phyloP scores from a whole-genome alignment of 805 yeast genomes.

The Ogataea glucozyma region DNA sequence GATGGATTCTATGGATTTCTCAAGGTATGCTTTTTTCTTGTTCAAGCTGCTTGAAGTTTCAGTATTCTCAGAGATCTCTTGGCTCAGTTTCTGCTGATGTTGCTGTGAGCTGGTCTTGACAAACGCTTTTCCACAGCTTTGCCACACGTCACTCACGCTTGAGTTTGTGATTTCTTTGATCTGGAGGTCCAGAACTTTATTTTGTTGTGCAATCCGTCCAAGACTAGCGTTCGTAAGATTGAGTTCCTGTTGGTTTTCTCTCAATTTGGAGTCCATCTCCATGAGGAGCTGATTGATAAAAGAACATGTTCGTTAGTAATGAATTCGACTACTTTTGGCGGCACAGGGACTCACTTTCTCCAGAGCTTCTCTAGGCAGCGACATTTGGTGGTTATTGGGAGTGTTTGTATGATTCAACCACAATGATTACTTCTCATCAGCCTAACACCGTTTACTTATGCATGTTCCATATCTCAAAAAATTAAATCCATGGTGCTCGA shows the following conservation, averaged over 20 bases:
- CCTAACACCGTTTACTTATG: no score
- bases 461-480: no score
- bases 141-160: constrained; percentile 64
- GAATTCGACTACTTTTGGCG: no score
- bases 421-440: not conserved
- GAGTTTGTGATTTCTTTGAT: constrained; percentile 50
- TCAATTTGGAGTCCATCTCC: constrained; percentile 69
- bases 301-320: constrained; percentile 1
- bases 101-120: constrained; percentile 44
- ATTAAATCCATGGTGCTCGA: no score
- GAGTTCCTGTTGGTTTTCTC: constrained; percentile 59
- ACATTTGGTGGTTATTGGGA: constrained; percentile 31
- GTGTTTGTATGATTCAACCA: no score
- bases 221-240: constrained; percentile 54
- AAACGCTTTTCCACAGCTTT: constrained; percentile 81
- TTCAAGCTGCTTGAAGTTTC: constrained; percentile 62
- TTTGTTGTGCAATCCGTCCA: constrained; percentile 48
- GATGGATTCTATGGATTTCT: constrained; percentile 76
- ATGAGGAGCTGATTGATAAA: constrained; percentile 43
- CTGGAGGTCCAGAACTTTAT: constrained; percentile 57
- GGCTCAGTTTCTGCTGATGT: constrained; percentile 49
- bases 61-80: constrained; percentile 52
- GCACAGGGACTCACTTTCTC: constrained; percentile 40
- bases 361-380: constrained; percentile 46
- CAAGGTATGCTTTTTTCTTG: constrained; percentile 71